phyloP scores from a whole-genome alignment of 1,284 basidiomycete genomes.

The Thecaphora frezii region DNA sequence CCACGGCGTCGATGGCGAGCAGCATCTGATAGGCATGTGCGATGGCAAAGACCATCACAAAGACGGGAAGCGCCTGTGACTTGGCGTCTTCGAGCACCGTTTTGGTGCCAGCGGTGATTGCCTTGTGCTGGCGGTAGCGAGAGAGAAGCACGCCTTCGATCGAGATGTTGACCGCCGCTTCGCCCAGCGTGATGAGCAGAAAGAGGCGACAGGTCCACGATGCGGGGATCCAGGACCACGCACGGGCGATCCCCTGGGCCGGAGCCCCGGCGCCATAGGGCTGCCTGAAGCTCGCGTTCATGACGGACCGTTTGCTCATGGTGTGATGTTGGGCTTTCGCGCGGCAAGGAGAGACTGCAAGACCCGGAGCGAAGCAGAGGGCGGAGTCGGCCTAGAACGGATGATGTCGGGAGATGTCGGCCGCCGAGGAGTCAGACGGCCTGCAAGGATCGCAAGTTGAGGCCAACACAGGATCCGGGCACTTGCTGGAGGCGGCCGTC shows the following conservation, averaged over 20 bases:
- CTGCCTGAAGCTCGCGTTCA: too few species aligned
- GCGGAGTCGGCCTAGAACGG: too few species aligned
- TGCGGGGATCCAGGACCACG: conserved; percentile 35
- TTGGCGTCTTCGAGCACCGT: conserved; percentile 26
- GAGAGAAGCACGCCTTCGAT: conserved; percentile 47
- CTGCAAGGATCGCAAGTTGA: too few species aligned
- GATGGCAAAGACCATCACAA: conserved; percentile 47
- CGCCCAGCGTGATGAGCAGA: conserved; percentile 42
- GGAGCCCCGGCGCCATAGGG: conserved; percentile 2
- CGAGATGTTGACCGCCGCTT: conserved; percentile 40
- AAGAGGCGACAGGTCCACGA: conserved; percentile 41
- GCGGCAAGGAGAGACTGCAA: too few species aligned
- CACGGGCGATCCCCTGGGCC: conserved; percentile 19
- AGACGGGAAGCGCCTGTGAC: conserved; percentile 39
- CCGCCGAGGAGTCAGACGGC: too few species aligned
- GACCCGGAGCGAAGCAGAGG: too few species aligned
- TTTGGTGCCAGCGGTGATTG: conserved; percentile 1
- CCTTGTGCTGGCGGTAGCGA: conserved; percentile 27
- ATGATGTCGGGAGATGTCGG: too few species aligned
- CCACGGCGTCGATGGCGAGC: conserved; percentile 42
- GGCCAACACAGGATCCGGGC: too few species aligned
- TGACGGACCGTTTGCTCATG: too few species aligned
- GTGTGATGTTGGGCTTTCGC: too few species aligned
- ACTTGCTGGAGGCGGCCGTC: too few species aligned
- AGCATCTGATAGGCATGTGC: conserved; percentile 48